phyloP scores from a whole-genome alignment of 495 filamentous ascomycete species.

The Penicillium goetzii region DNA sequence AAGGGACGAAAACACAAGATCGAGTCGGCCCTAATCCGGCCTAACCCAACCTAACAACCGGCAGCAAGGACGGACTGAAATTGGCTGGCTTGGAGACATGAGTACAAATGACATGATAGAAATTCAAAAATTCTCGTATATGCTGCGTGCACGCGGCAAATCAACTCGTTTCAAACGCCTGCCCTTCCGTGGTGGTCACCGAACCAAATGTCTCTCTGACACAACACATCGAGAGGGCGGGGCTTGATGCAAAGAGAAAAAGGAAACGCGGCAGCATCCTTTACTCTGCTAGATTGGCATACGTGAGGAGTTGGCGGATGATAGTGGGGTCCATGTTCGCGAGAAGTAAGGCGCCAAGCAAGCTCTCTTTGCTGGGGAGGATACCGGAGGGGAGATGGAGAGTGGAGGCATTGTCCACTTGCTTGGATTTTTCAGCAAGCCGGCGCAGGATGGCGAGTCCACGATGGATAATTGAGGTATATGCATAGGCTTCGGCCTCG shows the following conservation, averaged over 20 bases:
- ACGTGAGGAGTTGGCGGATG: conserved; percentile 73
- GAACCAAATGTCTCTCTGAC: not conserved
- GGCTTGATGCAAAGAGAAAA: conserved; percentile 12
- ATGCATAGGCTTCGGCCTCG: conserved; percentile 52
- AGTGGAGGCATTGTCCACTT: conserved; percentile 54
- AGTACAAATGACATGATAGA: conserved; percentile 40
- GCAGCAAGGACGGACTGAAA: conserved; percentile 3
- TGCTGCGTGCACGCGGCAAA: conserved; percentile 21
- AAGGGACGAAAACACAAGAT: conserved; percentile 4
- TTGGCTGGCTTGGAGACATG: conserved; percentile 33
- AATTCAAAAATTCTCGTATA: conserved; percentile 30
- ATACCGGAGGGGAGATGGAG: conserved; percentile 62
- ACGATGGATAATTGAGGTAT: conserved; percentile 64
- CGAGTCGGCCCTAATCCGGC: not conserved
- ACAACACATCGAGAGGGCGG: not conserved
- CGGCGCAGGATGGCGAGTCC: conserved; percentile 70
- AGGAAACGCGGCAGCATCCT: conserved; percentile 2
- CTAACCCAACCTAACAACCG: not conserved
- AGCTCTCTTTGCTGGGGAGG: conserved; percentile 68
- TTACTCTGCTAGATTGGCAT: conserved; percentile 64
- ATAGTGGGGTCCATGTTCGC: conserved; percentile 61
- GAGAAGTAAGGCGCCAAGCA: conserved; percentile 70
- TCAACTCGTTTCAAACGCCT: conserved; percentile 14
- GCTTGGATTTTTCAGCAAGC: conserved; percentile 71
- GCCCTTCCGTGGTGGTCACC: not conserved